Evolutionary conservation across 2,329 filamentous ascomycete genomes (phyloP), one percentile per base, ranked within the genome.

Genomic region (Drechslera avenae): DNA sequence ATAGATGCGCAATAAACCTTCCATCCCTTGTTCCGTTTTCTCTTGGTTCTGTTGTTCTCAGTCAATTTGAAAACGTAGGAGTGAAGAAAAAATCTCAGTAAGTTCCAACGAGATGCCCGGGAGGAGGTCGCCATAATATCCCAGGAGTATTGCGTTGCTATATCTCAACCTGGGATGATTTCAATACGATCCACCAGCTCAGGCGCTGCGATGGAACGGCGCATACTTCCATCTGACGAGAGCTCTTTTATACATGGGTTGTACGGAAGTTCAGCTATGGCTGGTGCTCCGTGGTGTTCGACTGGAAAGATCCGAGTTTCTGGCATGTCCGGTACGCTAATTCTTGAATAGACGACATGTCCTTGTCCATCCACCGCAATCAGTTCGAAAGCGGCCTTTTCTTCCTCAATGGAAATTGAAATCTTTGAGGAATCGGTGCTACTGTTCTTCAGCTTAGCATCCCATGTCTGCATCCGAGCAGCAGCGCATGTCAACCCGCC

Each of bases 321-420:
- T 28, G 47, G 58, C 58, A 60, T 56, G 2, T 46, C 46, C 28
- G 47, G 54, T 12, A 60, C 55, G 34, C 54, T 59, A 26, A 62
- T 42, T 4, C 51, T 45, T 10, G 55, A 56, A 33, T 19, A 54
- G 3, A 56, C 21, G 3, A 65, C 18, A 45, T 57, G 46, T 3
- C 60, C 53, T 5, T 45, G 46, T 21, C 58, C 54, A 37, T 65
- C 60, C 16, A 62, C 52, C 2, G 59, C 60, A n/a, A 47, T 49
- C 18, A 65, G 46, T 9, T 62, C 46, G 14, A 65, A 44, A n/a
- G 46, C 39, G n/a, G 47, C 50, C 9, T 49, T 5, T 10, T 39
- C 35, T 42, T 65, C 62, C 35, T 50, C 39, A 12, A 62, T 44
- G 1, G 37, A 50, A 2, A 65, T 51, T 3, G 62, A 62, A 34